Evolutionary conservation across 495 filamentous ascomycete species (phyloP).

Genomic region (Aspergillus campestris): DNA sequence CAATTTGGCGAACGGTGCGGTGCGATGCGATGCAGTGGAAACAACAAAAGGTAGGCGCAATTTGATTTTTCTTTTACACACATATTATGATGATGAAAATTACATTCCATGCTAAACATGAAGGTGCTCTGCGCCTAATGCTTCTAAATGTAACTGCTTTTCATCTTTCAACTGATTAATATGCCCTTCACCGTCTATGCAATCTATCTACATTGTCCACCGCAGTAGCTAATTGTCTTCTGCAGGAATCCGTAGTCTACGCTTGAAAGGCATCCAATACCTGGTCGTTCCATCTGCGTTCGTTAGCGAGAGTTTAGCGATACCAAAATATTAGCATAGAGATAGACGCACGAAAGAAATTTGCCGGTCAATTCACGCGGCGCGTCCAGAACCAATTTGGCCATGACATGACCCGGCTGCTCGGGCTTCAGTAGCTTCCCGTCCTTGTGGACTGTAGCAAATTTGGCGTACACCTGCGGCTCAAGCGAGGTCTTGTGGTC

Average conservation of each 20-base stretch:
- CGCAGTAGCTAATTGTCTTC: slow-evolving; percentile 27
- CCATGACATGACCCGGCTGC: slow-evolving; percentile 80
- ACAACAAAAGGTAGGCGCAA: slow-evolving; percentile 15
- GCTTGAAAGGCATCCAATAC: slow-evolving; percentile 56
- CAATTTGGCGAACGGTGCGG: background rate
- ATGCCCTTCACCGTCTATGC: slow-evolving; percentile 6
- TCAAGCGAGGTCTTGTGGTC: slow-evolving; percentile 58
- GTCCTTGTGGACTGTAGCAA: slow-evolving; percentile 53
- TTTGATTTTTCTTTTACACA: slow-evolving; percentile 5
- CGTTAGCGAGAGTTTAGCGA: slow-evolving; percentile 27
- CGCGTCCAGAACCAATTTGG: slow-evolving; percentile 58
- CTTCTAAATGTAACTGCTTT: slow-evolving; percentile 73
- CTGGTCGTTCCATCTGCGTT: slow-evolving; percentile 59
- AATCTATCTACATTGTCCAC: slow-evolving; percentile 15
- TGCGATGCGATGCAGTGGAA: background rate
- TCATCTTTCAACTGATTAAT: slow-evolving; percentile 90
- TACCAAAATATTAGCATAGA: slow-evolving; percentile 1
- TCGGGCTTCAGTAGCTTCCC: slow-evolving; percentile 72
- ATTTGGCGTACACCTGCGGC: slow-evolving; percentile 56
- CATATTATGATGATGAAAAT: slow-evolving; percentile 54
- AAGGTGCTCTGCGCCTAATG: slow-evolving; percentile 58
- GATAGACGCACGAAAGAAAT: slow-evolving; percentile 55
- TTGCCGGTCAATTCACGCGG: slow-evolving; percentile 62
- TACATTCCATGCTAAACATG: slow-evolving; percentile 90
- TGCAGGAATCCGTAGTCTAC: slow-evolving; percentile 20